phyloP scores from a whole-genome alignment of 257 asterid genomes.

The Gardenia jasminoides region DNA sequence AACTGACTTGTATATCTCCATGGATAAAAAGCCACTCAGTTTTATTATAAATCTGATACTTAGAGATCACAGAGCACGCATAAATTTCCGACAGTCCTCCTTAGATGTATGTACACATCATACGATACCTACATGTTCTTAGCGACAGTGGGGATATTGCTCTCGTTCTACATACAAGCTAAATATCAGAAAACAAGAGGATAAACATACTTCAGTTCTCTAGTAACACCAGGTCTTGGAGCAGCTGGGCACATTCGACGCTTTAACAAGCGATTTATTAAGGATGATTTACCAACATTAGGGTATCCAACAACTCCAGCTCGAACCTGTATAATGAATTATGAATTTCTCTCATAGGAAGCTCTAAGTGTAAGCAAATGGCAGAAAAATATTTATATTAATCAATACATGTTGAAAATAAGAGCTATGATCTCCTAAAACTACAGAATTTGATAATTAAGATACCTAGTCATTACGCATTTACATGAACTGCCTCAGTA shows the following conservation, averaged over 20 bases:
- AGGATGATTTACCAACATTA: slow-evolving; percentile 93
- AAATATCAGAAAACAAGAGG: slow-evolving; percentile 7
- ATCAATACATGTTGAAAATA: neutral
- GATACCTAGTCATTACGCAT: no score
- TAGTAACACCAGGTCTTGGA: slow-evolving; percentile 97
- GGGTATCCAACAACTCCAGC: slow-evolving; percentile 98
- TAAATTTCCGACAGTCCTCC: neutral
- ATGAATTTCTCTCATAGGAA: no score
- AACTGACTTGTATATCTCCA: neutral
- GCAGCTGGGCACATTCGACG: slow-evolving; percentile 99
- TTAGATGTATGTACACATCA: neutral
- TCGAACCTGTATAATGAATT: slow-evolving; percentile 56
- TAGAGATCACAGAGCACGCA: no score
- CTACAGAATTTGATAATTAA: neutral
- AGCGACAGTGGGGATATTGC: neutral
- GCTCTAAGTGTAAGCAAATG: neutral
- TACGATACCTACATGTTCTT: neutral
- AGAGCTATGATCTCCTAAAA: neutral
- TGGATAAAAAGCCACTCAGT: no score
- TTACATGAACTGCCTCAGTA: neutral
- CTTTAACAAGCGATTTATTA: slow-evolving; percentile 88
- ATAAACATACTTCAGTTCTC: slow-evolving; percentile 74
- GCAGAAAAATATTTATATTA: neutral
- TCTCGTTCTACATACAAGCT: neutral
- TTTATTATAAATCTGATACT: no score